Conservation (phyloP, 768 basidiomycete species). For the Peribolospora kevripleyi region DNA sequence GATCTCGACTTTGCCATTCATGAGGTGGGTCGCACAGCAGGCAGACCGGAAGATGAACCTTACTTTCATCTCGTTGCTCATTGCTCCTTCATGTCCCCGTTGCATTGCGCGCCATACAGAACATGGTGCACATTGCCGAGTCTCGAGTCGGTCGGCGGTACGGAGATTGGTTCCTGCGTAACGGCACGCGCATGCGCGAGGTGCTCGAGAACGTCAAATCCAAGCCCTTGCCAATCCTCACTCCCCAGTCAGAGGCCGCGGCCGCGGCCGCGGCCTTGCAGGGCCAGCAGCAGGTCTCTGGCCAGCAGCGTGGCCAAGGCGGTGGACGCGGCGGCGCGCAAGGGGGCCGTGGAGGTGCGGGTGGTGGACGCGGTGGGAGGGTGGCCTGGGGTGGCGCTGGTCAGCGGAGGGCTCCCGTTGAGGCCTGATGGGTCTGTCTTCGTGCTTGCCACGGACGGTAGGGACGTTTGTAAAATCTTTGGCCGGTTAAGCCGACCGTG, state of each 20-base stretch:
- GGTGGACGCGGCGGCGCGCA: too few relatives aligned
- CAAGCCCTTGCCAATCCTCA: conserved; percentile 10
- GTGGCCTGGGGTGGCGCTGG: neutral
- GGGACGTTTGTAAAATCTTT: too few relatives aligned
- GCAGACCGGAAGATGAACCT: neutral
- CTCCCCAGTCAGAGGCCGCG: conserved; percentile 1
- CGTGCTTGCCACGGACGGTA: neutral
- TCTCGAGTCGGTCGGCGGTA: conserved; percentile 79
- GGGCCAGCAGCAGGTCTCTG: neutral
- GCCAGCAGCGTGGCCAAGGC: too few relatives aligned
- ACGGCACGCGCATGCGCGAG: conserved; percentile 5
- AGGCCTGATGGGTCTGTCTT: neutral
- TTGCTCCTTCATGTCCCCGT: neutral
- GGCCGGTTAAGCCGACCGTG: too few relatives aligned
- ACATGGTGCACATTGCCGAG: conserved; percentile 90
- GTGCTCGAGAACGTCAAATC: conserved; percentile 5
- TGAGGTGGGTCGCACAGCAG: conserved; percentile 33
- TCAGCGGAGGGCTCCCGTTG: neutral
- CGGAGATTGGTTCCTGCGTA: conserved; percentile 80
- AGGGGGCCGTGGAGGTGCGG: too few relatives aligned
- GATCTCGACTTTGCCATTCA: conserved; percentile 91
- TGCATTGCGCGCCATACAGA: conserved; percentile 26
- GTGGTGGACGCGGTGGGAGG: neutral
- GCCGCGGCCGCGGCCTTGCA: neutral
- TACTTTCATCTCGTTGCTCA: neutral